phyloP scores from a whole-genome alignment of 2,329 filamentous ascomycete species.

The Calonectria hongkongensis region DNA sequence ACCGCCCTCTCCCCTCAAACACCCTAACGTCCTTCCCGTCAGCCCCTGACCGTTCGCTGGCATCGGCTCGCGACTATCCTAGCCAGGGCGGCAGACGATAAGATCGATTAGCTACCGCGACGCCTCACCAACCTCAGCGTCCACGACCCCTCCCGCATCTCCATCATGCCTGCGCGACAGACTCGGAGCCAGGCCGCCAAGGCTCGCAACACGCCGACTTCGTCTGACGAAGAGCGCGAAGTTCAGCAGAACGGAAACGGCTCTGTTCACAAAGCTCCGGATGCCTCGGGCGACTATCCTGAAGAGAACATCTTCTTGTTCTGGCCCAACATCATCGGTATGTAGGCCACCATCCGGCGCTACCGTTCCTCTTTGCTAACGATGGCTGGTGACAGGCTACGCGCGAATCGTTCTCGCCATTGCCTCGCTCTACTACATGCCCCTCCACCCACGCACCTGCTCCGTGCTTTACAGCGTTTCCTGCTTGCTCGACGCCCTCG shows the following conservation, averaged over 20 bases:
- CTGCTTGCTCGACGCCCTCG: slow-evolving; percentile 94
- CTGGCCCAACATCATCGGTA: slow-evolving; percentile 88
- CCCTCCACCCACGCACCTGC: slow-evolving; percentile 96
- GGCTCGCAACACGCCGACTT: slow-evolving; percentile 55
- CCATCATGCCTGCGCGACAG: slow-evolving; percentile 62
- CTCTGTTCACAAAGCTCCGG: slow-evolving; percentile 59
- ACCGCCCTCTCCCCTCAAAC: slow-evolving; percentile 29
- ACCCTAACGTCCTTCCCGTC: slow-evolving; percentile 46
- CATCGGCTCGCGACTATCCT: slow-evolving; percentile 51
- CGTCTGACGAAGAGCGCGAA: slow-evolving; percentile 57
- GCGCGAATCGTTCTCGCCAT: slow-evolving; percentile 86
- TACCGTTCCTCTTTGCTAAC: slow-evolving; percentile 40
- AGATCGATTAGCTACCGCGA: slow-evolving; percentile 49
- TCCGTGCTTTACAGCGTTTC: slow-evolving; percentile 93
- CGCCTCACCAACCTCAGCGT: slow-evolving; percentile 37
- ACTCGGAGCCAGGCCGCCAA: slow-evolving; percentile 63
- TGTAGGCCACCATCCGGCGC: slow-evolving; percentile 50
- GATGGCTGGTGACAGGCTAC: slow-evolving; percentile 74
- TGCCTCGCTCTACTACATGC: slow-evolving; percentile 99
- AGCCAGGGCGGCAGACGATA: slow-evolving; percentile 47
- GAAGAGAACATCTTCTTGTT: slow-evolving; percentile 88
- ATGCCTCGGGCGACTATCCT: slow-evolving; percentile 60
- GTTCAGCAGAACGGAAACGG: slow-evolving; percentile 68
- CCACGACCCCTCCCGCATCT: slow-evolving; percentile 35
- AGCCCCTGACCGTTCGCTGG: slow-evolving; percentile 52